Base-by-base conservation (phyloP, 2,329 filamentous ascomycete genomes). In the Pseudogymnoascus sp. region DNA sequence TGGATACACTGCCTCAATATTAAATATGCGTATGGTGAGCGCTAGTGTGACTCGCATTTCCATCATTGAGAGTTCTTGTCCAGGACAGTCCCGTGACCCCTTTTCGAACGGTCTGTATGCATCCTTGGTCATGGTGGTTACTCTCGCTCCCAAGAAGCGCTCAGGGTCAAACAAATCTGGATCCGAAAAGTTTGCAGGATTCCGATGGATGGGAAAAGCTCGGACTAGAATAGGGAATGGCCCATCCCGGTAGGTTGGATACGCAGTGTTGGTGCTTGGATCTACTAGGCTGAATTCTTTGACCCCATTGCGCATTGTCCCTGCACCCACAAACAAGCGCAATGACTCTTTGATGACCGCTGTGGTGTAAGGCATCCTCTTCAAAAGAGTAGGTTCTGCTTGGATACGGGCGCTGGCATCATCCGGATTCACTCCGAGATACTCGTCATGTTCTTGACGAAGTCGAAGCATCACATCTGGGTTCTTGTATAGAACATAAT, bases 91-190 rank as follows among this genome's bases (percentile, higher is more conserved):
- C 28, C 83, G 71, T 2, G 78, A 75, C 0, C 84, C 84, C 62
- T 79, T 77, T 65, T 82, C 80, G 69, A 86, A 86, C 0, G 80
- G 75, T 19, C 82, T 76, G 76, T 78, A 86, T 2, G 82, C 82
- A 49, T 78, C 76, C 59, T 65, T 65, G 4, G 65, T 64, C 58
- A 45, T 67, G 60, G 19, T 70, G 69, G 66, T 74, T 67, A 25
- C 68, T 67, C 4, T 70, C 69, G 4, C 69, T 19, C 71, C 68
- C 58, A 78, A 69, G 67, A 75, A 83, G 4, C 81, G 76, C 52
- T 81, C 79, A 0, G 76, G 80, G n/a, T 80, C 66, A 67, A 81
- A 83, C 19, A 73, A 71, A 22, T 73, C 69, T 0, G 79, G 74
- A 3, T 76, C 72, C 2, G 72, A 71, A 75, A 77, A 83, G 66